Evolutionary conservation across 352 stramenopile species (phyloP), one percentile per base, ranked within the genome.

Genomic region (Pythium sp.): DNA sequence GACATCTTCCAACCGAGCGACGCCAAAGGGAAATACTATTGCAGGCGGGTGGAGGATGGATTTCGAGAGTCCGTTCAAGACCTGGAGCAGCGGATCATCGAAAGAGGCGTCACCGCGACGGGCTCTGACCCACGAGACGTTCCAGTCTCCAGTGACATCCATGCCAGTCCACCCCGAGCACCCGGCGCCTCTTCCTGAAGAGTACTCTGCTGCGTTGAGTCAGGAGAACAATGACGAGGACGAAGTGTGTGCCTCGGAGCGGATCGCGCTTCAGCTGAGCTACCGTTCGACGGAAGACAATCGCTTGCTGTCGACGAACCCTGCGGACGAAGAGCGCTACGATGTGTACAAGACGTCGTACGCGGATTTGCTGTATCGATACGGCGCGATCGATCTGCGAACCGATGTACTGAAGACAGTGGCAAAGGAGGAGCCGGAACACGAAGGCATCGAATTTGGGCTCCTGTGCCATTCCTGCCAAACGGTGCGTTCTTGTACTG

Each of bases 271-370:
- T 22, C 70, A 88, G 49, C 70, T 90, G 34, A 76, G 72, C 53
- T 84, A 78, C 36, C 73, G 69, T 2, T 75, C 75, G 4, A 54
- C 61, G 5, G 79, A 81, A 6, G 69, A 81, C 28, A 80, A 85
- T 7, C 71, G 66, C 43, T 54, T 94, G 49, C 71, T 94, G 24
- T 91, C 85, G 24, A 72, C 70, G 1, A 62, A 79, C n/a, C 70
- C 73, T 7, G 69, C 79, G 22, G 84, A 92, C 43, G 70, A 87
- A 41, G 74, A 76, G 15, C 83, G 82, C 14, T 94, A 95, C 60
- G 86, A 93, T 41, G 57, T 77, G n/a, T 96, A 96, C 73, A 94
- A 94, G 68, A 71, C 82, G 11, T 75, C 84, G 56, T 94, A 96
- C 67, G 88, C 84, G 1, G 86, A 94, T 51, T 64, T 96, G 58